phyloP scores from a whole-genome alignment of 257 asterid species.

The Nicotiana undulata region DNA sequence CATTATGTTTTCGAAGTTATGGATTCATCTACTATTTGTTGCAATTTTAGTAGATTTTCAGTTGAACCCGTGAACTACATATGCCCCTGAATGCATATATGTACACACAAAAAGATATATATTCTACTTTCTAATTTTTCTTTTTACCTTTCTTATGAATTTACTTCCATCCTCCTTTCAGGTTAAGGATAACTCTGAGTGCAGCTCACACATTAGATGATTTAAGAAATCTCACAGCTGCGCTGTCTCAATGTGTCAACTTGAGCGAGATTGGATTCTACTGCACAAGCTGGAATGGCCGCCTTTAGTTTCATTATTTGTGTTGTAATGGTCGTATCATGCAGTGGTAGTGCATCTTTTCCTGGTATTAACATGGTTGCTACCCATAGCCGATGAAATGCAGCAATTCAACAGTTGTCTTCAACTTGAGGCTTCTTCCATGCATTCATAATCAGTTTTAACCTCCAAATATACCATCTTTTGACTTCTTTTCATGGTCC shows the following conservation, averaged over 20 bases:
- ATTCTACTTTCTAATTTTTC: not conserved
- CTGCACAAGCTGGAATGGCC: constrained; percentile 34
- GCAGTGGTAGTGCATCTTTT: not conserved
- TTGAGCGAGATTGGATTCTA: constrained; percentile 37
- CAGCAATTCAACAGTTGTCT: not conserved
- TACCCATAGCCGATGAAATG: not conserved
- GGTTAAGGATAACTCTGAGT: constrained; percentile 83
- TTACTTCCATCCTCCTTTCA: constrained; percentile 2
- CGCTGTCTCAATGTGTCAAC: constrained; percentile 57
- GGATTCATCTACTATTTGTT: too few species aligned
- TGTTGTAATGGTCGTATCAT: not conserved
- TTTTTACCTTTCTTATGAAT: not conserved
- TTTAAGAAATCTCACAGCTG: constrained; percentile 59
- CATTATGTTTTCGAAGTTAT: too few species aligned
- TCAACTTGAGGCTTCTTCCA: too few species aligned
- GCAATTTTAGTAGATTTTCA: too few species aligned
- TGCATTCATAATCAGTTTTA: too few species aligned
- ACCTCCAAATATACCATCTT: too few species aligned
- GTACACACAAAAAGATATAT: not conserved
- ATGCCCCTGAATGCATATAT: not conserved
- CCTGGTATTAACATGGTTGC: not conserved
- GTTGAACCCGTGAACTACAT: too few species aligned
- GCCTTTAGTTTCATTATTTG: constrained; percentile 23
- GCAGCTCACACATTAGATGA: constrained; percentile 85
- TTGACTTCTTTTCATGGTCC: too few species aligned